Base-by-base conservation (phyloP, 2,329 filamentous ascomycete species). In the Cladophialophora chaetospira region DNA sequence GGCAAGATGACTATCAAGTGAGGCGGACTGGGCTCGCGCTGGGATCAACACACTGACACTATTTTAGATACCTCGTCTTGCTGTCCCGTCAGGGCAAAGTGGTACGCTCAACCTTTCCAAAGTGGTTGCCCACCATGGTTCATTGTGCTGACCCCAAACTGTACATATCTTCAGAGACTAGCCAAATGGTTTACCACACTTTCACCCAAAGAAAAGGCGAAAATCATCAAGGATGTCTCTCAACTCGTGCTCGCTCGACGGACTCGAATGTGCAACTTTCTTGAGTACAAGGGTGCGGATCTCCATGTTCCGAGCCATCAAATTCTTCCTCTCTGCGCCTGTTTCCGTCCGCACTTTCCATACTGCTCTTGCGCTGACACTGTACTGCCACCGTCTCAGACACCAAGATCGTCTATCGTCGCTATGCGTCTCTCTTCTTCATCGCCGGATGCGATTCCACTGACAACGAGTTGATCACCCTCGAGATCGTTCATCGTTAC, bases 111-210 rank as follows among this genome's bases (percentile, higher is more conserved):
- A n/a, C 62, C 43, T 54, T 33, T 26, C 49, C 40, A 42, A 71
- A 70, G 73, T 74, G 66, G 67, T 64, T 57, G 55, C 69, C 73
- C 71, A 76, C 75, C 72, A 53, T 64, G 63, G 65, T 70, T 55
- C 50, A 61, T 51, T 53, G 45, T 44, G 42, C 51, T 60, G 55
- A 63, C 57, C 58, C 70, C 63, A 69, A 67, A 68, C 64, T 66
- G 49, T 54, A 65, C 57, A 63, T 55, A 77, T 8, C 5, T 33
- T 17, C 36, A 99, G 94, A 92, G 94, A 72, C 87, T 99, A 55
- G 94, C 94, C 67, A 99, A 99, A 80, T 99, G 94, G 94, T 99
- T 99, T 78, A 96, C 92, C 53, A 99, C 94, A 13, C 83, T 99
- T 62, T 96, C 93, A 31, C 94, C 94, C 63, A 97, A 88, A 77